phyloP scores from a whole-genome alignment of 1,284 basidiomycete genomes.

The Fomitopsis palustris region DNA sequence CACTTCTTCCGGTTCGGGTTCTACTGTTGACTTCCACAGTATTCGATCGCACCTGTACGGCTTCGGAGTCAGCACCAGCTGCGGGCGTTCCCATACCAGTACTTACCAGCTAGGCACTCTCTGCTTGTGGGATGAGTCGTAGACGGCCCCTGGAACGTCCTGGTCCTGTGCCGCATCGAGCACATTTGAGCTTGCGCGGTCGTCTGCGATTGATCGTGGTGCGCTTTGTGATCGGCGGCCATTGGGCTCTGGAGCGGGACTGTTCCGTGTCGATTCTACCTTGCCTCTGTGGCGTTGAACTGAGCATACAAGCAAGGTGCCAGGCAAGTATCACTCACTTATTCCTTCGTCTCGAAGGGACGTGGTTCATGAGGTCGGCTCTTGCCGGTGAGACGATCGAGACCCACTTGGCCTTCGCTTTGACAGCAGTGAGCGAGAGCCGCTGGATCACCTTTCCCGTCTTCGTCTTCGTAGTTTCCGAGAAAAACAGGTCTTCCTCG shows the following conservation, averaged over 20 bases:
- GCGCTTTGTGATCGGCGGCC: constrained; percentile 1
- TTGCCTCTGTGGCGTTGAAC: neutral
- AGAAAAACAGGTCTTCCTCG: constrained; percentile 32
- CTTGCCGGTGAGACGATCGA: neutral
- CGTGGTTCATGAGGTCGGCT: neutral
- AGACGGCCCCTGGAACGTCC: constrained; percentile 51
- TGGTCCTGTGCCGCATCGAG: constrained; percentile 31
- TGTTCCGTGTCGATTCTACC: neutral
- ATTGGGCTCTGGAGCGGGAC: neutral
- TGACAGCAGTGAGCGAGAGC: constrained; percentile 41
- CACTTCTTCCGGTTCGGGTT: constrained; percentile 39
- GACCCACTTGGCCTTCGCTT: constrained; percentile 56
- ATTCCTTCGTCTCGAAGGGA: neutral
- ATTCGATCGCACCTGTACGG: constrained; percentile 71
- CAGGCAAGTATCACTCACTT: neutral
- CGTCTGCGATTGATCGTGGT: neutral
- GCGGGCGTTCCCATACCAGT: neutral
- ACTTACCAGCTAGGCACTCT: constrained; percentile 79
- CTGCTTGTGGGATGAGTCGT: constrained; percentile 75
- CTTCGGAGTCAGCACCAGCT: neutral
- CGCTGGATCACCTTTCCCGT: constrained; percentile 30
- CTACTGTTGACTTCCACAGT: constrained; percentile 71
- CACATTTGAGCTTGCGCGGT: constrained; percentile 29
- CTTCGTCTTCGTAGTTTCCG: constrained; percentile 14
- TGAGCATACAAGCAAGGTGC: neutral